phyloP scores from a whole-genome alignment of 2,329 filamentous ascomycete species.

The Blastomyces parvus region DNA sequence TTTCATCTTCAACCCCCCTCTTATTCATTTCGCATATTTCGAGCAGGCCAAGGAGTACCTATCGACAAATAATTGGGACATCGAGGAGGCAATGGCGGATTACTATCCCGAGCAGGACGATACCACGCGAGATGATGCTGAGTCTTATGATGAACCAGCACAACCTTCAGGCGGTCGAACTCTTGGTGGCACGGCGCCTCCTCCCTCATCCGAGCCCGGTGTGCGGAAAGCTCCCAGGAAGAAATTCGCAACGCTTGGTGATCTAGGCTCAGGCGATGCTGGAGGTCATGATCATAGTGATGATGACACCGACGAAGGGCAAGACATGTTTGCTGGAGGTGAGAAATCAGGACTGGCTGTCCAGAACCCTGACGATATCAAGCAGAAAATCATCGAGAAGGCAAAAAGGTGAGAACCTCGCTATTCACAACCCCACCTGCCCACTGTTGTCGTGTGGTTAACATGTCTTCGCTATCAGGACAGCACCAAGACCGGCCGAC shows the following conservation, averaged over 20 bases:
- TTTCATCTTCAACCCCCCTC: not conserved
- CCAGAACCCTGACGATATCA: slow-evolving; percentile 52
- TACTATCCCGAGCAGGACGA: slow-evolving; percentile 48
- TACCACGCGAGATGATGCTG: slow-evolving; percentile 26
- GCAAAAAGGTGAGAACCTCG: slow-evolving; percentile 23
- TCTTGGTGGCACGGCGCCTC: slow-evolving; percentile 25
- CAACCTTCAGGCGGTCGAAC: slow-evolving; percentile 23
- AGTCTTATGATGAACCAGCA: slow-evolving; percentile 18
- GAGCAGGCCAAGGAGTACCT: slow-evolving; percentile 59
- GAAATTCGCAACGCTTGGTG: slow-evolving; percentile 41
- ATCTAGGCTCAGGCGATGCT: slow-evolving; percentile 30
- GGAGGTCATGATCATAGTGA: slow-evolving; percentile 36
- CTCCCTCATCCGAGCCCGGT: slow-evolving; percentile 25
- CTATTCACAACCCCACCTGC: slow-evolving; percentile 17
- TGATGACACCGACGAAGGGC: slow-evolving; percentile 44
- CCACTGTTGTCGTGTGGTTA: slow-evolving; percentile 9
- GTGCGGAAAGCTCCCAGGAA: slow-evolving; percentile 30
- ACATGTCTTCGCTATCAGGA: slow-evolving; percentile 13
- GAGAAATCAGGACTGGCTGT: slow-evolving; percentile 61
- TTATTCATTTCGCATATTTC: not conserved
- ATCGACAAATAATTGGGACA: slow-evolving; percentile 55
- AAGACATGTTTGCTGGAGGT: slow-evolving; percentile 55
- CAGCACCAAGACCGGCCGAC: slow-evolving; percentile 25
- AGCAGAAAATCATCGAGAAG: slow-evolving; percentile 43
- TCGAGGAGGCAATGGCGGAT: slow-evolving; percentile 52